phyloP scores from a whole-genome alignment of 306 rosid genomes.

The Inga leiocalycina region DNA sequence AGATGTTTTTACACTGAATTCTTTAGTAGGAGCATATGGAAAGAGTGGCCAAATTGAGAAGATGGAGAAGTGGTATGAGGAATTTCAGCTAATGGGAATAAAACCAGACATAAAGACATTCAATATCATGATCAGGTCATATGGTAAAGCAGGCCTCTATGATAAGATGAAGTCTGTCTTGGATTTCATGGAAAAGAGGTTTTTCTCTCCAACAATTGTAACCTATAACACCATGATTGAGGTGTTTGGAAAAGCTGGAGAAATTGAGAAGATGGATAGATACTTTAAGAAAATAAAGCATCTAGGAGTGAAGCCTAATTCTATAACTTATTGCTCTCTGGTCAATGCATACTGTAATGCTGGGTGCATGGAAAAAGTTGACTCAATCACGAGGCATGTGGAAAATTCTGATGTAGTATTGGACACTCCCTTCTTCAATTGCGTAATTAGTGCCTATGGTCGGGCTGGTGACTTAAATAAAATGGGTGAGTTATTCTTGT shows the following conservation, averaged over 20 bases:
- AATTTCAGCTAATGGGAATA: constrained; percentile 81
- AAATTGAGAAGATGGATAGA: constrained; percentile 63
- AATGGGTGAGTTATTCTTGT: constrained; percentile 64
- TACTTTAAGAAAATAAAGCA: constrained; percentile 75
- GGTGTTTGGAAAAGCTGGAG: constrained; percentile 80
- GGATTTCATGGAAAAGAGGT: constrained; percentile 76
- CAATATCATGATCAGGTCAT: constrained; percentile 79
- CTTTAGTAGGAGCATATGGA: constrained; percentile 73
- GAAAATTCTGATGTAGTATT: constrained; percentile 74
- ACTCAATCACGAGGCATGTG: constrained; percentile 75
- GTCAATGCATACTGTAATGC: constrained; percentile 76
- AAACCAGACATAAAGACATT: constrained; percentile 77
- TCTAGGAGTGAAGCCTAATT: constrained; percentile 83
- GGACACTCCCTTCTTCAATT: constrained; percentile 84
- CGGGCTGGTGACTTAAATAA: constrained; percentile 64
- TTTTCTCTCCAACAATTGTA: constrained; percentile 69
- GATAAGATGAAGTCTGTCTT: constrained; percentile 68
- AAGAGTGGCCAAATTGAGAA: constrained; percentile 61
- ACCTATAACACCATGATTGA: constrained; percentile 83
- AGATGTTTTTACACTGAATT: constrained; percentile 79
- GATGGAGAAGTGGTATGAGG: constrained; percentile 95
- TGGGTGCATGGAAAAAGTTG: constrained; percentile 59
- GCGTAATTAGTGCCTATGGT: constrained; percentile 76
- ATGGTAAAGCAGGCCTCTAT: constrained; percentile 75
- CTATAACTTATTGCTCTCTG: constrained; percentile 80